These are phyloP conservation scores for Aspergillus tanneri DNA, from an alignment of 2,329 filamentous ascomycete genomes.

Conservation along the genomic window DNA sequence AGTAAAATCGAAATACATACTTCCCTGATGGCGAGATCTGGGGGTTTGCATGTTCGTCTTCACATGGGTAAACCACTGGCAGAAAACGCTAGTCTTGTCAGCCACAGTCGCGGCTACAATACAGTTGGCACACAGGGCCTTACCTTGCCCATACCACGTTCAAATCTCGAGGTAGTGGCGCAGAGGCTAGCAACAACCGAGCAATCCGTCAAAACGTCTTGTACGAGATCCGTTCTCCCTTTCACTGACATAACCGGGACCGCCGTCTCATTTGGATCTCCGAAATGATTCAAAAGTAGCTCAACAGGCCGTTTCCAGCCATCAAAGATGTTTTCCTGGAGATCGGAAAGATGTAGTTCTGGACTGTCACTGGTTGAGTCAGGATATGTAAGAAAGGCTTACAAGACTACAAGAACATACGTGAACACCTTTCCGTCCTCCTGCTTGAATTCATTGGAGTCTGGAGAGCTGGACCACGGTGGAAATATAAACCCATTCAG, in stretches of 20 bases:
- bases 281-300: constrained; percentile 53
- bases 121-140: constrained; percentile 18
- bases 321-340: constrained; percentile 73
- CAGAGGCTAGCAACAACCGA: constrained; percentile 96
- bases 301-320: constrained; percentile 79
- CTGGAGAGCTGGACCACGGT: constrained; percentile 71
- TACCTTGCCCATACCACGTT: constrained; percentile 68
- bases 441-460: constrained; percentile 60
- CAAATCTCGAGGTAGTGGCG: constrained; percentile 69
- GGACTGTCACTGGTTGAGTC: constrained; percentile 60
- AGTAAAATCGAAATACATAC: constrained; percentile 89
- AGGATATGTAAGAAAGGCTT: constrained; percentile 18
- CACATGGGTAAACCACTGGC: constrained; percentile 73
- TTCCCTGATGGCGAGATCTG: constrained; percentile 74
- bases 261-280: constrained; percentile 11
- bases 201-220: constrained; percentile 94
- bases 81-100: constrained; percentile 60
- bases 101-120: background rate
- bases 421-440: constrained; percentile 57
- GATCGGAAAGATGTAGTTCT: constrained; percentile 68
- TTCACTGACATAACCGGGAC: constrained; percentile 58
- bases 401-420: constrained; percentile 49
- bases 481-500: constrained; percentile 82
- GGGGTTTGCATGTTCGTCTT: constrained; percentile 58
- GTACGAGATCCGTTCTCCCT: constrained; percentile 75